These are phyloP conservation scores for Thermochaetoides thermophila DNA, from an alignment of 495 filamentous ascomycete genomes.

Conservation along the genomic window DNA sequence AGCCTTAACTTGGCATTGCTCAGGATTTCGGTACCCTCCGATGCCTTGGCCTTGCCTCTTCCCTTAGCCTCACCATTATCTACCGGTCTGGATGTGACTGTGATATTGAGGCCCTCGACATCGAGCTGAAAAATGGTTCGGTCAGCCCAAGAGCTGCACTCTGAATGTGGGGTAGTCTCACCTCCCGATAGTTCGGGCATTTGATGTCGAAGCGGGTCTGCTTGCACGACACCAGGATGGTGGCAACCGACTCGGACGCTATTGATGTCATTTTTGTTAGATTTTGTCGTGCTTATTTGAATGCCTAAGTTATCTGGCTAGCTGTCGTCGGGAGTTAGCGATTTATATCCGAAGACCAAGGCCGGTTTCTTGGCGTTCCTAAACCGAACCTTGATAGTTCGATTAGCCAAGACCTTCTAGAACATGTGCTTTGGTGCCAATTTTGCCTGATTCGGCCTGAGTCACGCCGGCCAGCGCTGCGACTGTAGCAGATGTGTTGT, in stretches of 20 bases:
- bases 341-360: too few relatives aligned
- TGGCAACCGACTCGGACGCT: constrained; percentile 29
- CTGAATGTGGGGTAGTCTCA: constrained; percentile 11
- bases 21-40: constrained; percentile 50
- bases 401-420: too few relatives aligned
- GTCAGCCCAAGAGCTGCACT: not conserved
- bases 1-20: constrained; percentile 50
- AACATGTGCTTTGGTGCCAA: too few relatives aligned
- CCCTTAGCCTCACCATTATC: constrained; percentile 13
- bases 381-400: too few relatives aligned
- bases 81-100: constrained; percentile 36
- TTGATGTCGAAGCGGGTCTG: constrained; percentile 44
- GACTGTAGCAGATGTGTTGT: too few relatives aligned
- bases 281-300: not conserved
- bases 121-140: constrained; percentile 43
- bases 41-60: constrained; percentile 39
- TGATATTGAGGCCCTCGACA: constrained; percentile 50
- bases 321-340: too few relatives aligned
- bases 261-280: constrained; percentile 29
- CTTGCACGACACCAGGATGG: constrained; percentile 39
- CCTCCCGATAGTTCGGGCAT: constrained; percentile 37
- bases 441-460: too few relatives aligned
- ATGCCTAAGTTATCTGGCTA: not conserved
- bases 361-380: too few relatives aligned
- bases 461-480: too few relatives aligned